Percentiles rank a stretch among this genome's conserved stretches.
Conservation (phyloP, 495 filamentous ascomycete species). For the Talaromyces trachyspermus region DNA sequence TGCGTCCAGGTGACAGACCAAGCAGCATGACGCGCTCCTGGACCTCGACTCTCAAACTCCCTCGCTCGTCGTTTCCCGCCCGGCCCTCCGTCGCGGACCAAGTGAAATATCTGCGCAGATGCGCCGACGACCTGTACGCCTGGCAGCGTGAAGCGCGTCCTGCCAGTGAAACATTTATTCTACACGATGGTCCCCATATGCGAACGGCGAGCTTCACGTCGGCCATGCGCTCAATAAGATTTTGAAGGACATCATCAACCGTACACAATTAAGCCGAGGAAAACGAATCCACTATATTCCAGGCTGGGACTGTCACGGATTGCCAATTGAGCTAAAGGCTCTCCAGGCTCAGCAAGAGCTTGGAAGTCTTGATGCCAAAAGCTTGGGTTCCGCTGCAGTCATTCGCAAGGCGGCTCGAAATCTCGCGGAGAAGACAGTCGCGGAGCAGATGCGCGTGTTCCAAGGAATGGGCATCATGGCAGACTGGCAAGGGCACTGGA, state of each 20-base stretch:
- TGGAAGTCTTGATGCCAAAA: constrained; percentile 1
- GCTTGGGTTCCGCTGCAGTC: constrained; percentile 17
- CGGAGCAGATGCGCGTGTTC: constrained; percentile 78
- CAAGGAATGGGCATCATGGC: constrained; percentile 81
- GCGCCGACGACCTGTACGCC: constrained; percentile 79
- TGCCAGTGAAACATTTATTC: constrained; percentile 56
- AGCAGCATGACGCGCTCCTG: constrained; percentile 37
- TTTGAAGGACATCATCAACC: constrained; percentile 85
- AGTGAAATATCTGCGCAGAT: constrained; percentile 62
- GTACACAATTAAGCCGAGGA: constrained; percentile 71
- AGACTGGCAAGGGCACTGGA: constrained; percentile 88
- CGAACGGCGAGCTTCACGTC: constrained; percentile 88
- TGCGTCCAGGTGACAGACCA: neutral
- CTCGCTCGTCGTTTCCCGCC: constrained; percentile 52
- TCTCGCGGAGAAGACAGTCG: constrained; percentile 67
- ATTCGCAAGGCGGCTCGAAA: constrained; percentile 66
- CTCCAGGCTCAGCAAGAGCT: constrained; percentile 49
- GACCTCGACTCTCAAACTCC: constrained; percentile 54
- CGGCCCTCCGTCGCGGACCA: constrained; percentile 43
- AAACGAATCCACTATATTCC: constrained; percentile 78
- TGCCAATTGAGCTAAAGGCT: constrained; percentile 97
- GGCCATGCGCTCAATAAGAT: constrained; percentile 99
- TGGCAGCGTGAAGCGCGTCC: constrained; percentile 69
- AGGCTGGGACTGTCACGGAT: constrained; percentile 97
- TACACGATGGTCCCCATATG: constrained; percentile 98